Conservation (phyloP, 1,284 basidiomycete genomes). For the Cutaneotrichosporon cyanovorans region DNA sequence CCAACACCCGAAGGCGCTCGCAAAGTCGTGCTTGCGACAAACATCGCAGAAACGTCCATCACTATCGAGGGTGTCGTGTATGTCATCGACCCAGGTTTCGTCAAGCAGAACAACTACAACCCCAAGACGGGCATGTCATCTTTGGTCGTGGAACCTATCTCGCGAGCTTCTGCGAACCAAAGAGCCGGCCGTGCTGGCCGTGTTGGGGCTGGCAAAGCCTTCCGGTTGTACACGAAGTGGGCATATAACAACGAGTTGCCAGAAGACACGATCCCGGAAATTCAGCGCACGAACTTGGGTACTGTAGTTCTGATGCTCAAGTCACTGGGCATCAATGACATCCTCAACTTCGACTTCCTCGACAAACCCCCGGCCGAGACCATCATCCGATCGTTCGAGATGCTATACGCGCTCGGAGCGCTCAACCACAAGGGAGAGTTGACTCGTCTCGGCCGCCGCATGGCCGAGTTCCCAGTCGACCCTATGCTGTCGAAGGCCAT, state of each 20-base stretch:
- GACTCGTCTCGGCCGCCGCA: constrained; percentile 88
- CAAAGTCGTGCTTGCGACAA: constrained; percentile 96
- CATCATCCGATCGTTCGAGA: constrained; percentile 87
- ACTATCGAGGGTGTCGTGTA: constrained; percentile 97
- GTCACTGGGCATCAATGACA: constrained; percentile 57
- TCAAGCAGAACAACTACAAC: constrained; percentile 96
- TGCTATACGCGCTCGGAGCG: constrained; percentile 91
- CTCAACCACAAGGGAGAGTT: constrained; percentile 93
- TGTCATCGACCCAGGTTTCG: constrained; percentile 95
- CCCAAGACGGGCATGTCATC: constrained; percentile 95
- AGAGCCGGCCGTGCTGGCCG: constrained; percentile 93
- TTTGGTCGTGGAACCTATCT: constrained; percentile 86
- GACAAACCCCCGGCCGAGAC: constrained; percentile 82
- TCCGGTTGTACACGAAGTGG: constrained; percentile 67
- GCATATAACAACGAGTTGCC: constrained; percentile 57
- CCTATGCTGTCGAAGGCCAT: constrained; percentile 96
- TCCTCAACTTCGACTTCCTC: constrained; percentile 58
- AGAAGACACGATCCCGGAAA: constrained; percentile 57
- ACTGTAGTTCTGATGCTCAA: constrained; percentile 56
- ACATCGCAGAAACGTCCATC: constrained; percentile 97
- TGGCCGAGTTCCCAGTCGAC: constrained; percentile 99
- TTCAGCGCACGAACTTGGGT: constrained; percentile 47
- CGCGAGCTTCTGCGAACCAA: constrained; percentile 93
- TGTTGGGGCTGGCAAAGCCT: constrained; percentile 96
- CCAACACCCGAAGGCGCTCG: constrained; percentile 92